Evolutionary conservation across 345 rosid species (phyloP).

Genomic region (Populus deltoides): DNA sequence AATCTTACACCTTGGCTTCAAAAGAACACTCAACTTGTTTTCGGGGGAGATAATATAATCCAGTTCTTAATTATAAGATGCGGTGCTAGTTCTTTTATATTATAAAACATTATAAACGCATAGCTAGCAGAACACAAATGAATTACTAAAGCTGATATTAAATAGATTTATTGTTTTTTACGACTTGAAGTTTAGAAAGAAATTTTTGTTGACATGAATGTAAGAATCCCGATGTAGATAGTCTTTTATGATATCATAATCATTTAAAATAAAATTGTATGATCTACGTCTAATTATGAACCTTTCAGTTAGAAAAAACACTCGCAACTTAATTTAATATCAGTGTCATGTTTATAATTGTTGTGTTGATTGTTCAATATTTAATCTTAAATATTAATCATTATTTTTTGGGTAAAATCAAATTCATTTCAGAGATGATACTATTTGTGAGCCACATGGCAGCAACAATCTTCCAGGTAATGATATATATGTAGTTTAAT

Average conservation of each 20-base stretch:
- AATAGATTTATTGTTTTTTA: no score
- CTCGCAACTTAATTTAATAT: neutral
- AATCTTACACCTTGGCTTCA: neutral
- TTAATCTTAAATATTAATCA: no score
- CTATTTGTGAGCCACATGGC: neutral
- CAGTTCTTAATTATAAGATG: neutral
- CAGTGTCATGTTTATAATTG: neutral
- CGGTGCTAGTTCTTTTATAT: no score
- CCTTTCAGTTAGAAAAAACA: no score
- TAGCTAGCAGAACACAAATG: no score
- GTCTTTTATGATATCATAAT: neutral
- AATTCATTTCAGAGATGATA: neutral
- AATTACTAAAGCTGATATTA: no score
- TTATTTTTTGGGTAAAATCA: neutral
- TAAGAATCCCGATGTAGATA: no score
- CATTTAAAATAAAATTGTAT: neutral
- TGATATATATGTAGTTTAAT: no score
- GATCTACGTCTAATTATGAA: neutral
- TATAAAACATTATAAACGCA: no score
- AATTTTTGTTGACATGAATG: no score
- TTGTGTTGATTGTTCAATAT: neutral
- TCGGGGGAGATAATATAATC: neutral
- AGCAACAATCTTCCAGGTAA: neutral
- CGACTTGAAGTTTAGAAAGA: no score
- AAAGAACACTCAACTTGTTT: neutral